phyloP scores from a whole-genome alignment of 164 flowering plant genomes.

The Malania oleifera region DNA sequence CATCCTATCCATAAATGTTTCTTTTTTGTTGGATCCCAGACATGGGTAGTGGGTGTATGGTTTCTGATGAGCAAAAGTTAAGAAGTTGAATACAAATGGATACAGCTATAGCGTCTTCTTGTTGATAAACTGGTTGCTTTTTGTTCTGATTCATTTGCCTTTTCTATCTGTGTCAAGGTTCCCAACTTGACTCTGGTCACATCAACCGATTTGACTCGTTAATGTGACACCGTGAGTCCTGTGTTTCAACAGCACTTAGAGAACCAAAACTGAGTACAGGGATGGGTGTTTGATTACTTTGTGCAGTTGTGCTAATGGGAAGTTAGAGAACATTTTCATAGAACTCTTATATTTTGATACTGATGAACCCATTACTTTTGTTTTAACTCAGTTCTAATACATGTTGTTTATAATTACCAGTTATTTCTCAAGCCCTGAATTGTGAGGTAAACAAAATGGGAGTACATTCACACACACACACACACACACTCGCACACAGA shows the following conservation, averaged over 20 bases:
- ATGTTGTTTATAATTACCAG: not conserved
- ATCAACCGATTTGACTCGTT: conserved; percentile 22
- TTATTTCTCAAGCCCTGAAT: too few species aligned
- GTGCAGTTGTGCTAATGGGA: too few species aligned
- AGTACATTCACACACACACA: too few species aligned
- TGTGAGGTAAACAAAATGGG: too few species aligned
- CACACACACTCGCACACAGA: too few species aligned
- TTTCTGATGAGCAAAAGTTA: conserved; percentile 26
- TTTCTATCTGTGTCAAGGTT: conserved; percentile 30
- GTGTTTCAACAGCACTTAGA: not conserved
- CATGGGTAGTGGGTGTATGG: conserved; percentile 34
- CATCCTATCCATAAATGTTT: conserved; percentile 15
- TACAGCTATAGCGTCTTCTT: conserved; percentile 25
- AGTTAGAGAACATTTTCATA: too few species aligned
- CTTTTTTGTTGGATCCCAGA: conserved; percentile 25
- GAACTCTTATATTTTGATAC: too few species aligned
- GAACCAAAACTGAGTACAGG: not conserved
- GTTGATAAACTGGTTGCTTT: conserved; percentile 24
- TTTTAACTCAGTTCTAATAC: not conserved
- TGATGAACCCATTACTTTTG: not conserved
- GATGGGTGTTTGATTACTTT: not conserved
- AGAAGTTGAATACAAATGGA: conserved; percentile 30
- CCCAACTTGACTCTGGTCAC: conserved; percentile 12
- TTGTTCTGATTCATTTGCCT: conserved; percentile 44
- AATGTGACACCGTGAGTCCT: not conserved